Percentiles rank a stretch among this genome's conserved stretches.
Evolutionary conservation across 371 early-diverging fungal species (phyloP).

Genomic region (Rhizopus stolonifer): DNA sequence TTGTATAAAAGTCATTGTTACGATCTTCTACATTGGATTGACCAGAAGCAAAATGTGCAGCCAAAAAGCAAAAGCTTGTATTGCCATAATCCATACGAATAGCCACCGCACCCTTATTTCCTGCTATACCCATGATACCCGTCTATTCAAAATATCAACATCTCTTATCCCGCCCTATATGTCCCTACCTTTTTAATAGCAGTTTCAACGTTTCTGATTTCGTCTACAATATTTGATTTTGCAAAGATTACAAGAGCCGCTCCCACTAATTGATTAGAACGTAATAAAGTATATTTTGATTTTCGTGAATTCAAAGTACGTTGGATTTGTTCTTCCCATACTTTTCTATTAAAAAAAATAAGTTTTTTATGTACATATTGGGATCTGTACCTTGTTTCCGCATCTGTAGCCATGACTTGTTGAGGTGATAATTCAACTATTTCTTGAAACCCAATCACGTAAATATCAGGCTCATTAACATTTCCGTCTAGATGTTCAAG

Average conservation of each 20-base stretch:
- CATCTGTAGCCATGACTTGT: constrained; percentile 81
- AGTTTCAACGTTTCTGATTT: constrained; percentile 84
- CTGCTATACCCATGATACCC: constrained; percentile 80
- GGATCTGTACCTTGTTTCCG: constrained; percentile 58
- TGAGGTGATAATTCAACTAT: constrained; percentile 89
- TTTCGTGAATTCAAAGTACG: constrained; percentile 49
- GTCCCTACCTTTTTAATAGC: constrained; percentile 68
- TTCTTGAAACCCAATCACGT: constrained; percentile 92
- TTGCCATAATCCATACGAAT: constrained; percentile 85
- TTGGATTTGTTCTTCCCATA: constrained; percentile 71
- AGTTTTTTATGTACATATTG: too few relatives aligned
- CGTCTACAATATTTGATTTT: constrained; percentile 58
- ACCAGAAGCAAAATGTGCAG: constrained; percentile 84
- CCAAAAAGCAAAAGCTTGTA: constrained; percentile 85
- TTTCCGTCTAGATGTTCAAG: constrained; percentile 46
- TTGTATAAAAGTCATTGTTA: constrained; percentile 82
- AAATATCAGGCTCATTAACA: constrained; percentile 72
- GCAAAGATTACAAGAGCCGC: constrained; percentile 83
- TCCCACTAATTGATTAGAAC: constrained; percentile 87
- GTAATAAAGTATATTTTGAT: constrained; percentile 69
- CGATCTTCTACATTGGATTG: constrained; percentile 79
- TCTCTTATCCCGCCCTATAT: background rate
- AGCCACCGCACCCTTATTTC: constrained; percentile 89
- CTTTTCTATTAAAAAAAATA: too few relatives aligned
- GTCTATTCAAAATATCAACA: constrained; percentile 42